phyloP scores from a whole-genome alignment of 768 basidiomycete species.

The Kwoniella shandongensis region DNA sequence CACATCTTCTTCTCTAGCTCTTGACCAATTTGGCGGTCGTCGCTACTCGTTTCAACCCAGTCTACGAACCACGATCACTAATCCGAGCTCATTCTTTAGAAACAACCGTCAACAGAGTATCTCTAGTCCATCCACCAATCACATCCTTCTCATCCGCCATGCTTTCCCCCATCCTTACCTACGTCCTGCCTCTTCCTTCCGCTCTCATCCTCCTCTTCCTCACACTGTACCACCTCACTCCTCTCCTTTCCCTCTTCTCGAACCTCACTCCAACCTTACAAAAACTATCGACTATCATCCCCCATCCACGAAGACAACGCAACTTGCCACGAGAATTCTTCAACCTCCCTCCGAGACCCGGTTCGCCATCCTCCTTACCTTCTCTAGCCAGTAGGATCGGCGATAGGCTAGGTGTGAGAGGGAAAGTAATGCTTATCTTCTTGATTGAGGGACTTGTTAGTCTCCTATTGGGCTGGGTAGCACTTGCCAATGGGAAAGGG shows the following conservation, averaged over 20 bases:
- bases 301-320: conserved; percentile 25
- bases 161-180: conserved; percentile 26
- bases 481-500: background rate
- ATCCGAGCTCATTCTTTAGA: no score
- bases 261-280: conserved; percentile 20
- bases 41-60: no score
- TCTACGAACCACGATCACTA: no score
- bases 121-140: no score
- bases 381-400: conserved; percentile 3
- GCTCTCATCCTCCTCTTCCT: conserved; percentile 29
- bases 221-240: conserved; percentile 30
- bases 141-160: conserved; percentile 11
- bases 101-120: no score
- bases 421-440: conserved; percentile 26
- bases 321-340: conserved; percentile 49
- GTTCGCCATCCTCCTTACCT: conserved; percentile 6
- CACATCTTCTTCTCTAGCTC: no score
- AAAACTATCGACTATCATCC: conserved; percentile 32
- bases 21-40: no score
- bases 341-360: conserved; percentile 38
- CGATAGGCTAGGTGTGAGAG: conserved; percentile 17
- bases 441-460: conserved; percentile 7
- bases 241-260: conserved; percentile 22
- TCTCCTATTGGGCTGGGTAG: conserved; percentile 19
- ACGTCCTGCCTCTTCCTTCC: conserved; percentile 30